phyloP scores from a whole-genome alignment of 2,329 filamentous ascomycete species.

The Colletotrichum higginsianum region DNA sequence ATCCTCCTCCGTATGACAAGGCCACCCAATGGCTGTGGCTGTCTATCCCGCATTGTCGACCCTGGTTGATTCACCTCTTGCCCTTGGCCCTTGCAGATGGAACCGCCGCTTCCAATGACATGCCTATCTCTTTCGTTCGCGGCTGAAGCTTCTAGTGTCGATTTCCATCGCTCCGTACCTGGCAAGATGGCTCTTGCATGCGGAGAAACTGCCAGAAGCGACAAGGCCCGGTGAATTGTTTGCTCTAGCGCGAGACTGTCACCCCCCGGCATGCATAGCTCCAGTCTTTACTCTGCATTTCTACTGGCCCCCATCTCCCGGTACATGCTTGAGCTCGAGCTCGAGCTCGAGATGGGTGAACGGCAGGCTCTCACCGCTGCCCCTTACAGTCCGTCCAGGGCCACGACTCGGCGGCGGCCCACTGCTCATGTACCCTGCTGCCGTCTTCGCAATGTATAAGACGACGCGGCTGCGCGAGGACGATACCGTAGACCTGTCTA shows the following conservation, averaged over 20 bases:
- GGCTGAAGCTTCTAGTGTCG: conserved; percentile 13
- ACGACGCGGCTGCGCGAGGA: conserved; percentile 15
- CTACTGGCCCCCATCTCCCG: conserved; percentile 11
- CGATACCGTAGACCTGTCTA: background rate
- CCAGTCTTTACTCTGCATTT: conserved; percentile 13
- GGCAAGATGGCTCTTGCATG: conserved; percentile 16
- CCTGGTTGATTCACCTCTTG: conserved; percentile 2
- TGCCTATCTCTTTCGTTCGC: conserved; percentile 2
- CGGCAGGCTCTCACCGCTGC: conserved; percentile 20
- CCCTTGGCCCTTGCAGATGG: conserved; percentile 19
- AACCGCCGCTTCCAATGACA: conserved; percentile 8
- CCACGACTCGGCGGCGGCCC: conserved; percentile 27
- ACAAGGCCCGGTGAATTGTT: conserved; percentile 11
- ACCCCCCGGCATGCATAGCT: conserved; percentile 13
- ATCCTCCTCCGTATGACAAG: conserved; percentile 3
- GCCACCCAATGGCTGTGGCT: conserved; percentile 31
- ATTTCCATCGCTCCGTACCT: conserved; percentile 19
- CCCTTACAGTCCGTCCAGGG: conserved; percentile 18
- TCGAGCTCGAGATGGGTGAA: background rate
- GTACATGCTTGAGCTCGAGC: background rate
- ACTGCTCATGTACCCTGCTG: conserved; percentile 13
- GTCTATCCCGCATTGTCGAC: conserved; percentile 18
- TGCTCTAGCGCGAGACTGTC: conserved; percentile 30
- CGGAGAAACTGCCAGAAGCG: conserved; percentile 34
- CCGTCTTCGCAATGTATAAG: conserved; percentile 36